Base-by-base conservation (phyloP, 306 rosid species). In the Geum urbanum region DNA sequence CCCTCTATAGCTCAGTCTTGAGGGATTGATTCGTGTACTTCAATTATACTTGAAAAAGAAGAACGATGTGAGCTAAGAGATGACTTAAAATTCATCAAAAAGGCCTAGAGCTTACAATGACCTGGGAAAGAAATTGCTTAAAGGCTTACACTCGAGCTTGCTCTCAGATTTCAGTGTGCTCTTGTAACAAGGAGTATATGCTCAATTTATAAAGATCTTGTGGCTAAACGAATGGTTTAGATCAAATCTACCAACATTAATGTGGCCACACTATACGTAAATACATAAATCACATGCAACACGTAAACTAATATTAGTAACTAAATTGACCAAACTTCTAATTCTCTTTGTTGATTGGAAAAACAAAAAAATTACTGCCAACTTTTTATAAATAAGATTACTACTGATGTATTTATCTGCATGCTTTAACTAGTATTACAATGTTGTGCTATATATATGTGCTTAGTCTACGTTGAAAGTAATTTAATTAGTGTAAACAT, bases 191-290 rank as follows among this genome's bases (percentile, higher is more conserved):
- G 41, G 32, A n/a, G 45, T 46, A 8, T 15, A 13, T 67, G 72
- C 39, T 68, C 72, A 9, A 68, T 68, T 51, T 58, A 57, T 14
- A 57, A 57, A 58, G 35, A 46, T 11, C 1, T 5, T 15, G 16
- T 43, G 58, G 66, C 11, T 57, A 58, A 48, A 32, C 57, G 48
- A 27, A 49, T 39, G 74, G 74, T 16, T 58, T 12, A 57, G 56
- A 46, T 71, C n/a, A 46, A 45, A 44, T 57, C 61, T 46, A 27
- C 55, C 46, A 57, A 27, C 47, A 8, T 13, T 57, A 57, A 32
- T 27, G 5, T 5, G 61, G 40, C n/a, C n/a, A n/a, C 37, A 22
- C 41, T 11, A 14, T 27, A 55, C 32, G 39, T 18, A 58, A 6
- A 1, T 58, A 12, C 14, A 13, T 11, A 2, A 32, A 14, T 58